Evolutionary conservation across 2,329 filamentous ascomycete genomes (phyloP), one percentile per base, ranked within the genome.

Genomic region (Aspergillus sp.): DNA sequence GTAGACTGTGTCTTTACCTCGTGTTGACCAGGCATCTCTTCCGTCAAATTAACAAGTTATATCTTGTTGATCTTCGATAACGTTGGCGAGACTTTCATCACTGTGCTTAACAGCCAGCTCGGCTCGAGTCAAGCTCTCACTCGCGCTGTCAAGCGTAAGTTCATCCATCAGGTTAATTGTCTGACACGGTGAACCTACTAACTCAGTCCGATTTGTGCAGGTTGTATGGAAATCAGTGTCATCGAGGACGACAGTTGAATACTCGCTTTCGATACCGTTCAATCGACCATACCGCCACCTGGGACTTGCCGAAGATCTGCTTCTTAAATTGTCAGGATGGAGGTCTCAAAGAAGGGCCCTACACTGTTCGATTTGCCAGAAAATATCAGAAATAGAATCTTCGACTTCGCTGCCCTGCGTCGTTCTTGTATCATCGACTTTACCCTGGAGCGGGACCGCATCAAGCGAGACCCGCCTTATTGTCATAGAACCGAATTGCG

Each of bases 341-440:
- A 36, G n/a, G 43, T 28, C 41, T 10, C 38, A 25, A 12, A 23
- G 10, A 59, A 23, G 13, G 38, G 23, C 3, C 36, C 49, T 19
- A 65, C 64, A 0, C 65, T 70, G 36, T 41, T 68, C 8, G 60
- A 69, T 30, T 58, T 71, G n/a, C 69, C 69, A 5, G 39, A 66
- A 10, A 19, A 63, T 8, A 45, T 63, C 43, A 62, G 64, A 52
- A 60, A 60, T 17, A 65, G 43, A 15, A 70, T 72, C 30, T 61
- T 71, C 15, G 23, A 59, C 28, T 67, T 69, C 51, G 60, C 62
- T 32, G 65, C 64, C 3, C 60, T 72, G 8, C 36, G 69, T 41
- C 63, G 70, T 13, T 57, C 61, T 9, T 70, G 69, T 32, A 48
- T 65, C 23, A 66, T 70, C 51, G 53, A 69, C 19, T 23, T 69